Evolutionary conservation across 371 early-diverging fungal genomes (phyloP).

Genomic region (Nosema bombycis): DNA sequence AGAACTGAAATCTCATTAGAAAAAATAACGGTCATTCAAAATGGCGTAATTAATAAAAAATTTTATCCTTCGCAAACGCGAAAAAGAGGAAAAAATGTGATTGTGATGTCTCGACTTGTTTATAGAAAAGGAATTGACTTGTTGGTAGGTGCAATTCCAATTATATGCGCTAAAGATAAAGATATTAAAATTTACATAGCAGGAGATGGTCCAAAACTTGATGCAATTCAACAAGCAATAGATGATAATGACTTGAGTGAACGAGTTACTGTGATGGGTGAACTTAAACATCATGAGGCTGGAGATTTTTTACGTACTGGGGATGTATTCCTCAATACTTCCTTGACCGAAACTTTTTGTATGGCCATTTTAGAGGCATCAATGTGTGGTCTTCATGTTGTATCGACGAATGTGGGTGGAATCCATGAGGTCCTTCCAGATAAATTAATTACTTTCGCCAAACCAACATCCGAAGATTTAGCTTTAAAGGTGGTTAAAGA

Average conservation of each 20-base stretch:
- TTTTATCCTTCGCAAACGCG: slow-evolving; percentile 26
- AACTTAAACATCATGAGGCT: slow-evolving; percentile 75
- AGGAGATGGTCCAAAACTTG: slow-evolving; percentile 90
- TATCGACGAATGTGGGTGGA: slow-evolving; percentile 93
- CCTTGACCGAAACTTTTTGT: slow-evolving; percentile 95
- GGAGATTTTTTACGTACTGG: slow-evolving; percentile 81
- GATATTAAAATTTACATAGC: slow-evolving; percentile 81
- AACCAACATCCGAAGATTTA: slow-evolving; percentile 78
- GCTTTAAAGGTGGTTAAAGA: slow-evolving; percentile 32
- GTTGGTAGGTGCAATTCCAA: slow-evolving; percentile 78
- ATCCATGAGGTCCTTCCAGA: slow-evolving; percentile 89
- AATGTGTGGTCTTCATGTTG: slow-evolving; percentile 83
- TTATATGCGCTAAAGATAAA: slow-evolving; percentile 75
- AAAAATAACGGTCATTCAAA: slow-evolving; percentile 91
- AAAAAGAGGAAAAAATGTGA: slow-evolving; percentile 52
- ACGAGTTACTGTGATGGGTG: slow-evolving; percentile 81
- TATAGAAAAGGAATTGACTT: slow-evolving; percentile 91
- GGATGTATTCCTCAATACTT: slow-evolving; percentile 91
- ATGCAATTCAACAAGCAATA: slow-evolving; percentile 90
- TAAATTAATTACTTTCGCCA: slow-evolving; percentile 83
- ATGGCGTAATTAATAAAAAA: slow-evolving; percentile 72
- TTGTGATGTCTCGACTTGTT: slow-evolving; percentile 82
- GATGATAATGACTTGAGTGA: slow-evolving; percentile 82
- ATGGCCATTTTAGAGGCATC: slow-evolving; percentile 97
- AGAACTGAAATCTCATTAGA: slow-evolving; percentile 78